A percentile compares a stretch with the other conserved stretches of the same genome.
Conservation (phyloP, 495 filamentous ascomycete genomes). For the Talaromyces wortmannii region DNA sequence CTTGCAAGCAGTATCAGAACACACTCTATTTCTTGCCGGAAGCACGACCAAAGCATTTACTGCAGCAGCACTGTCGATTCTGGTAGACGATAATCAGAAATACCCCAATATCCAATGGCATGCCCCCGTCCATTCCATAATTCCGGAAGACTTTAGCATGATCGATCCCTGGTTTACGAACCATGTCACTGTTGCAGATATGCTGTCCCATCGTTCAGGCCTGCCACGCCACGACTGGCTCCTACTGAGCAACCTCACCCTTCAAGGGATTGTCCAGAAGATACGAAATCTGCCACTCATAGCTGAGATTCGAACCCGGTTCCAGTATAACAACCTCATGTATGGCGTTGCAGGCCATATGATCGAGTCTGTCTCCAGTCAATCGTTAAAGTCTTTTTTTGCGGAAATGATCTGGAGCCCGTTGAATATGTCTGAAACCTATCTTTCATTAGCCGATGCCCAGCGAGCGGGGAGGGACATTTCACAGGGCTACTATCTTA, state of each 20-base stretch:
- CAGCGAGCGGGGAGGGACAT: not conserved
- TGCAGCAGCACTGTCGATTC: conserved; percentile 33
- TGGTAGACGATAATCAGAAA: conserved; percentile 29
- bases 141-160: conserved; percentile 47
- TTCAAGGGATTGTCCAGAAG: conserved; percentile 22
- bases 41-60: conserved; percentile 53
- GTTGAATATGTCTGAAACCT: conserved; percentile 41
- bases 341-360: conserved; percentile 35
- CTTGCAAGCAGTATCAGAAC: conserved; percentile 26
- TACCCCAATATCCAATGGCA: conserved; percentile 30
- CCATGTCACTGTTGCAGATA: conserved; percentile 45
- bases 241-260: conserved; percentile 13
- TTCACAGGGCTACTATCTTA: conserved; percentile 15
- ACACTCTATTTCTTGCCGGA: conserved; percentile 31
- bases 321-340: conserved; percentile 49
- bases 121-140: conserved; percentile 38
- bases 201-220: conserved; percentile 42
- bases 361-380: conserved; percentile 20
- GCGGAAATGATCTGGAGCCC: conserved; percentile 36
- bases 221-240: conserved; percentile 34
- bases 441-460: conserved; percentile 32
- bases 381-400: conserved; percentile 34
- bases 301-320: conserved; percentile 27
- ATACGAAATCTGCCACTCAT: conserved; percentile 35
- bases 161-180: conserved; percentile 26